A percentile compares a stretch with the other conserved stretches of the same genome.
Evolutionary conservation across 352 stramenopile species (phyloP).

Genomic region (Peronosclerospora sorghi): DNA sequence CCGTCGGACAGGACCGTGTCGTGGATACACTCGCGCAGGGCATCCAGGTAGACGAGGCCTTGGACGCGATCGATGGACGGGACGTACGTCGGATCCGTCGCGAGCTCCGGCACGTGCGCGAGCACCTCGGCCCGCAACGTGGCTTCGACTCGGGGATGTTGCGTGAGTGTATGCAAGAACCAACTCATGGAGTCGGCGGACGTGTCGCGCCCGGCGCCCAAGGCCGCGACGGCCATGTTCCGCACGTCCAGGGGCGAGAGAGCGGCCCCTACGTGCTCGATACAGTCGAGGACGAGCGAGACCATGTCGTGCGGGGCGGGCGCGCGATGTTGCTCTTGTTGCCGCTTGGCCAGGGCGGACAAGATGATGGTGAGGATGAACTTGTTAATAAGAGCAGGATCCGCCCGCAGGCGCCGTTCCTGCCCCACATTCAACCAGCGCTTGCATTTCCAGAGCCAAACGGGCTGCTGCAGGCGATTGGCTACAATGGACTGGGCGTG

Average conservation of each 20-base stretch:
- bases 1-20: conserved; percentile 53
- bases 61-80: conserved; percentile 36
- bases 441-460: conserved; percentile 35
- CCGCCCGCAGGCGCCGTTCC: conserved; percentile 21
- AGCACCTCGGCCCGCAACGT: conserved; percentile 36
- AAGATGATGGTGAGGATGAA: conserved; percentile 34
- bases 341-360: conserved; percentile 14
- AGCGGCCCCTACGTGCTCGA: conserved; percentile 14
- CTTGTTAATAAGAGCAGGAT: conserved; percentile 18
- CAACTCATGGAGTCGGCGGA: conserved; percentile 43
- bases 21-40: too few species aligned
- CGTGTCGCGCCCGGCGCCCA: conserved; percentile 59
- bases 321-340: conserved; percentile 4
- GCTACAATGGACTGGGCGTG: conserved; percentile 23
- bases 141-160: conserved; percentile 31
- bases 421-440: conserved; percentile 29
- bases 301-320: conserved; percentile 17
- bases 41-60: too few species aligned
- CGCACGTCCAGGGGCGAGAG: conserved; percentile 30
- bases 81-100: conserved; percentile 10
- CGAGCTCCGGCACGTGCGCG: conserved; percentile 26
- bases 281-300: conserved; percentile 23
- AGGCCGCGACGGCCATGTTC: conserved; percentile 53
- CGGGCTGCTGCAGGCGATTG: conserved; percentile 13
- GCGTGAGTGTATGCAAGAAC: conserved; percentile 52